phyloP scores from a whole-genome alignment of 2,329 filamentous ascomycete species.

The Cladosporium phlei region DNA sequence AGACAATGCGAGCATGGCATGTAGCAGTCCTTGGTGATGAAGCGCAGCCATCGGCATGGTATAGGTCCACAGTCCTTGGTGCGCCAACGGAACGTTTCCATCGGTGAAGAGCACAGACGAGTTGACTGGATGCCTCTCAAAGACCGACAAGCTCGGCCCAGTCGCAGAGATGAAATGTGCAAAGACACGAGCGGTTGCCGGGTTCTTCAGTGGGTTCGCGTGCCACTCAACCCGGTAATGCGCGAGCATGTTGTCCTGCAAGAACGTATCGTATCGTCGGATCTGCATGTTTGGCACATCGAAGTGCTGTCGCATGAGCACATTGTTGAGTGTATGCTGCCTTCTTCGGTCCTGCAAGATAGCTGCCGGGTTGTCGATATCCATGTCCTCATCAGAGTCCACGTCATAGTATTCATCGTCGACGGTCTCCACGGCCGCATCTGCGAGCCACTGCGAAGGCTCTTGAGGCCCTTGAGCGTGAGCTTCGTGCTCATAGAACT shows the following conservation, averaged over 20 bases:
- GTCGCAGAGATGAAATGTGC: slow-evolving; percentile 89
- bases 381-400: slow-evolving; percentile 44
- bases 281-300: slow-evolving; percentile 24
- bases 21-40: slow-evolving; percentile 78
- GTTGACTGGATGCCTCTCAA: slow-evolving; percentile 75
- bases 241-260: slow-evolving; percentile 44
- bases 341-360: slow-evolving; percentile 17
- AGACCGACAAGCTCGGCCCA: slow-evolving; percentile 78
- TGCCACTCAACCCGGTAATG: slow-evolving; percentile 43
- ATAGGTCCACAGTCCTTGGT: slow-evolving; percentile 62
- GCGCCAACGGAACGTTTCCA: slow-evolving; percentile 55
- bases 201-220: slow-evolving; percentile 68
- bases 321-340: slow-evolving; percentile 23
- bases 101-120: slow-evolving; percentile 62
- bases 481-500: slow-evolving; percentile 25
- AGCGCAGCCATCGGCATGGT: slow-evolving; percentile 80
- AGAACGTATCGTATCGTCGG: slow-evolving; percentile 43
- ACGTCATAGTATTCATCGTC: slow-evolving; percentile 50
- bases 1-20: slow-evolving; percentile 82
- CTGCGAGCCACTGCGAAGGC: slow-evolving; percentile 30
- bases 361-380: slow-evolving; percentile 18
- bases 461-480: slow-evolving; percentile 3
- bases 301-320: slow-evolving; percentile 26
- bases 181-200: slow-evolving; percentile 76
- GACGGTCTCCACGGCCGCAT: slow-evolving; percentile 40